Base-by-base conservation (phyloP, 73 alveolate genomes). In the Tetrahymena malaccensis region DNA sequence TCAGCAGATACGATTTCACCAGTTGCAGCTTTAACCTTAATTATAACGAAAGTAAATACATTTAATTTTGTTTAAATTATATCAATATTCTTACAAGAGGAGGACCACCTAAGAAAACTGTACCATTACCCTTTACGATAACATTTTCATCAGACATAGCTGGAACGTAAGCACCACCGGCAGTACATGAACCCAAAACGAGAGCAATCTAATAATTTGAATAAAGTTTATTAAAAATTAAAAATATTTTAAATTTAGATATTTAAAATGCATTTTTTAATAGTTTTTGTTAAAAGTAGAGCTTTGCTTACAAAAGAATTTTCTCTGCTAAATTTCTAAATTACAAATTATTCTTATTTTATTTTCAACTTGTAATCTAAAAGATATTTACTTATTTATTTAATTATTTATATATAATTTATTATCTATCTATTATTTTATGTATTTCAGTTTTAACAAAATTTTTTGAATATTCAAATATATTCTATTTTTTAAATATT, bases 151-250 rank as follows among this genome's bases (percentile, higher is more conserved):
- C 99, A 35, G 99, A 94, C 99, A 98, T 98, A 35, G 99, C 99
- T n/a, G 99, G 99, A 34, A 98, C 99, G 85, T 98, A 98, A 43
- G 99, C 99, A 55, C 99, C 99, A 25, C 99, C 99, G 9, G 99
- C 99, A 22, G 99, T 98, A 96, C 99, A 98, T 35, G 98, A 96
- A 44, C 99, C 99, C 58, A 98, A 85, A 70, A 70, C 89, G 37
- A 70, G 89, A 70, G 89, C 89, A 70, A 70, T 31, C 89, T 70
- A 70, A 9, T 22, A 9, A 19, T 70, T 70, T 22, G 1, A 70
- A 25, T 25, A n/a, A 25, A 70, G 1, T 70, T 1, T 21, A 50
- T 50, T 70, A 10, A 9, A 70, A 70, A 70, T n/a, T 70, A 70
- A 4, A 40, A 40, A 4, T 40, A 40, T 40, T 40, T 8, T 40